Evolutionary conservation across 2,329 filamentous ascomycete genomes (phyloP).

Genomic region (Botrytis pseudocinerea): DNA sequence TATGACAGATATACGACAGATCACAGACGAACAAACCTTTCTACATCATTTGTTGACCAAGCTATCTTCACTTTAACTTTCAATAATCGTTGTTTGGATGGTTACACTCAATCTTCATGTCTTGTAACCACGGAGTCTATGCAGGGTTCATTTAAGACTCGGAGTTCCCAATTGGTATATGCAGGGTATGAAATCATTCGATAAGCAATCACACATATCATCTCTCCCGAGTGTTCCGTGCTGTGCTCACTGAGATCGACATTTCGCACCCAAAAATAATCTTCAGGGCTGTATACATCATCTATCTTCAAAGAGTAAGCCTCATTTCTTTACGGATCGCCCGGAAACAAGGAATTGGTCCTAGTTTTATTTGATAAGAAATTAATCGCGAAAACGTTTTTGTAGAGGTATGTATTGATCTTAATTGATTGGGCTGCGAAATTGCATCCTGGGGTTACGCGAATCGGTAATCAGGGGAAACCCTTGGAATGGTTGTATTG

Average conservation of each 20-base stretch:
- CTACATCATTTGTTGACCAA: not conserved
- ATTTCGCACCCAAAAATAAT: not conserved
- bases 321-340: not conserved
- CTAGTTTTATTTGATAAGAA: not conserved
- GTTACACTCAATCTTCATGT: not conserved
- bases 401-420: not conserved
- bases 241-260: not conserved
- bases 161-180: not conserved
- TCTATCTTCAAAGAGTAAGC: not conserved
- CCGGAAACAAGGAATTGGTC: not conserved
- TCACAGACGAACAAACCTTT: not conserved
- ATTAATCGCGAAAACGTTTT: not conserved
- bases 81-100: not conserved
- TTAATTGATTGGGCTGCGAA: not conserved
- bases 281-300: not conserved
- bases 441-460: not conserved
- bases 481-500: not conserved
- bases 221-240: not conserved
- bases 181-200: not conserved
- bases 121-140: not conserved
- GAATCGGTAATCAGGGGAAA: not conserved
- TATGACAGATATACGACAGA: not conserved
- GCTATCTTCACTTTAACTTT: not conserved
- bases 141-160: not conserved
- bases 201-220: not conserved